Base-by-base conservation (phyloP, 768 basidiomycete species). In the Boletus coccyginus region DNA sequence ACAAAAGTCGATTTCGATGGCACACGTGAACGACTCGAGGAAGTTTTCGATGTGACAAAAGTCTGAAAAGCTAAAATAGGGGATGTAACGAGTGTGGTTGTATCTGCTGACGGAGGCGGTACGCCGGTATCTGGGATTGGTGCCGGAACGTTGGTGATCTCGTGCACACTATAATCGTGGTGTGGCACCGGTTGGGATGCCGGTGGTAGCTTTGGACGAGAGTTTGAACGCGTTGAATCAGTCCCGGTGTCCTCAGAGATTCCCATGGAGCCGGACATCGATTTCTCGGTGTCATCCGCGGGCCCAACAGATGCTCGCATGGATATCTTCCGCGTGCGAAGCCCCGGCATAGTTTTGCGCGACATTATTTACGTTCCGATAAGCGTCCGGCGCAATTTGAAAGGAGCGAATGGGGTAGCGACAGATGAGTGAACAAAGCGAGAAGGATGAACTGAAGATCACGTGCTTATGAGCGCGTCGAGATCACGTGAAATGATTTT, bases 401-500 rank as follows among this genome's bases (percentile, higher is more conserved):
- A 70, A 65, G 46, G 66, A 69, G 56, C 39, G 64, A 64, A 58
- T 64, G 46, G 53, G 49, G 49, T 67, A 55, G 53, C 33, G 46
- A 39, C 24, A 41, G 29, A 58, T 45, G 48, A 40, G 27, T n/a
- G 55, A 55, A 40, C 56, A 43, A 36, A 31, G 17, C 8, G 46
- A 55, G n/a, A n/a, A 27, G 44, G 50, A 56, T 38, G 60, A 67
- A 63, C 52, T 48, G 32, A 29, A 11, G 19, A 19, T 48, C 67
- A 70, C 69, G 60, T 69, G 64, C 48, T 43, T 36, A 53, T 38
- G 41, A 40, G 58, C 71, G 69, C 54, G 67, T 66, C 43, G 1
- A 14, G 44, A 51, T 65, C 70, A 71, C 70, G 70, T 73, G 71
- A 8, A 53, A 55, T 70, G 52, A 67, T 63, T 69, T 72, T 59